Conservation (phyloP, 441 rosid genomes). For the Pelargonium australe region DNA sequence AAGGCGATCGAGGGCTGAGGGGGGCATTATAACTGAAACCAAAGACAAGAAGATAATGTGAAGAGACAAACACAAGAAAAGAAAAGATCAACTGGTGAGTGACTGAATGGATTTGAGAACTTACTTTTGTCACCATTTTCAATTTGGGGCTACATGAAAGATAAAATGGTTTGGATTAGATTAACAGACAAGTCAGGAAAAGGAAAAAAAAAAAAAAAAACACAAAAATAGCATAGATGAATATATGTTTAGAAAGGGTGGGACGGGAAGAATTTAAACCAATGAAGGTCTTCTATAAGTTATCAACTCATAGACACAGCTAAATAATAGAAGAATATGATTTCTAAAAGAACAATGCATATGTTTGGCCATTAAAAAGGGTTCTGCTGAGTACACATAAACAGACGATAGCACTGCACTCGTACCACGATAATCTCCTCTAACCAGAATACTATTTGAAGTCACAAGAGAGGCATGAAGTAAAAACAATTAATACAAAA, state of each 20-base stretch:
- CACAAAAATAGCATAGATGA: too few relatives aligned
- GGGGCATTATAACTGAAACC: constrained; percentile 56
- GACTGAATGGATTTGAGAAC: constrained; percentile 16
- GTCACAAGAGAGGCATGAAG: neutral
- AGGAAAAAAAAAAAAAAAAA: too few relatives aligned
- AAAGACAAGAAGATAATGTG: neutral
- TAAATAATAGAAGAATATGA: neutral
- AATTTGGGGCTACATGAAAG: constrained; percentile 56
- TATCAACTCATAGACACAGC: neutral
- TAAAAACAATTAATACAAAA: neutral
- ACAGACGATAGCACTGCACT: neutral
- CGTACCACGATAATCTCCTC: neutral
- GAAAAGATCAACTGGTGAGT: neutral
- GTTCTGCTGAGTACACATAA: neutral
- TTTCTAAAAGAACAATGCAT: neutral
- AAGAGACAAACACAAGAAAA: neutral
- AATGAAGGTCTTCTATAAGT: too few relatives aligned
- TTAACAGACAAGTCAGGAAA: neutral
- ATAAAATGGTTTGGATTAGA: constrained; percentile 9
- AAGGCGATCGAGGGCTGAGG: constrained; percentile 62
- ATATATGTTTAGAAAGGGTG: too few relatives aligned
- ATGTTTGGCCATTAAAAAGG: neutral
- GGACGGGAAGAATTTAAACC: too few relatives aligned
- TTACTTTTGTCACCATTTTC: constrained; percentile 73
- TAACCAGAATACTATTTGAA: neutral